Base-by-base conservation (phyloP, 2,329 filamentous ascomycete species). In the Colletotrichum sp. region DNA sequence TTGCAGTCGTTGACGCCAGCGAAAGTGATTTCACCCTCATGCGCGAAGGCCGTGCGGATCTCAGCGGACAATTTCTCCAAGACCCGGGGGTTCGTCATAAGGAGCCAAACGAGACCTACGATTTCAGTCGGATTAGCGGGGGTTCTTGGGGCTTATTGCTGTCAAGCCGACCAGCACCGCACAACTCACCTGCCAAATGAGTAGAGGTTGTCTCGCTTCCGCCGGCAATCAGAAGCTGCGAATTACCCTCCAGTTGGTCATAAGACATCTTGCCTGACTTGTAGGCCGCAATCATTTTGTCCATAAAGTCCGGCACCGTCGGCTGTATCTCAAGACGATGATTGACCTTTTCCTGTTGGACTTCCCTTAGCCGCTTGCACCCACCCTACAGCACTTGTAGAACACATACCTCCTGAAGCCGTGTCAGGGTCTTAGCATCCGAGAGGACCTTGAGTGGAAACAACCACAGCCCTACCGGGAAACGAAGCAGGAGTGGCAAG, bases 121-220 rank as follows among this genome's bases (percentile, higher is more conserved):
- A 44, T 39, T 18, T 16, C 36, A 18, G 16, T 39, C 16, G 16
- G 8, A 39, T 39, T 34, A 34, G 32, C 32, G 32, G 6, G 32
- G 32, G 32, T 7, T 34, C 32, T 15, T 34, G 32, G 32, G 32
- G 32, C 32, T 34, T 15, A 34, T 34, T 34, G 32, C 32, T 34
- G 32, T 34, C 13, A 34, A 34, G 36, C 36, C 16, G 18, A 18
- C 8, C 36, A 44, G 39, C 16, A 44, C 7, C 6, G 21, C 76
- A 4, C 13, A 6, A 16, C 0, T 81, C 80, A 7, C 87, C 87
- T 0, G 82, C 76, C 1, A 84, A 77, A 1, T 79, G 32, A 0
- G 82, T 82, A 5, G 83, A 81, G 3, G 83, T 84, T 2, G 83
- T 85, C 75, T 85, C 83, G 0, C 79, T 81, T 3, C 84, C 82